Base-by-base conservation (phyloP, 345 rosid species). In the Ceriops zippeliana region DNA sequence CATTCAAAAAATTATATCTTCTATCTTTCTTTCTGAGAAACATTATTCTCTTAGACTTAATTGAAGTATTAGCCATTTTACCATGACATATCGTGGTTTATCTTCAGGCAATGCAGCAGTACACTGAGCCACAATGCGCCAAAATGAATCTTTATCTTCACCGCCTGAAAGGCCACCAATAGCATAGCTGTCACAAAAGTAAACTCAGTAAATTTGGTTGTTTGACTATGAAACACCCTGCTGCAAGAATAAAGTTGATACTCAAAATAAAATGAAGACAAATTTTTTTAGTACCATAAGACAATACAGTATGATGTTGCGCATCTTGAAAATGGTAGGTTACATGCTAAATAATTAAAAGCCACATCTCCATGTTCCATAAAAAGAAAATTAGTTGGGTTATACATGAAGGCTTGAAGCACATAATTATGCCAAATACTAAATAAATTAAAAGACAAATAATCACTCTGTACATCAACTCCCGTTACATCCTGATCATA, bases 81-180 rank as follows among this genome's bases (percentile, higher is more conserved):
- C 93, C 93, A 87, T 86, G 42, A 90, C 93, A 83, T 90, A 90
- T 76, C 93, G 83, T 13, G 96, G 96, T 81, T 90, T 90, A 72
- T 90, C 83, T 68, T 86, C 93, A 37, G 91, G 96, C 80, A 87
- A 67, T 61, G 86, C 72, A 68, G 85, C 93, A 34, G 96, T 87
- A 64, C 96, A 90, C 76, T 86, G 96, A 71, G 93, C 93, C 76
- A 90, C 91, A 72, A 90, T 87, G 61, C 91, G 91, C 91, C 93
- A 87, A 83, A 90, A 90, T 65, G 93, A 87, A 77, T 90, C 93
- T 79, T 90, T 87, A 62, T 90, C 96, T 84, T 90, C 96, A 31
- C 96, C 92, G 4, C 96, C 96, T 71, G 92, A 68, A 79, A 90
- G 96, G 75, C 96, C 96, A 77, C 96, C 96, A 74, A 87, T 90